Base-by-base conservation (phyloP, 345 rosid genomes). In the Noccaea bulbosa region DNA sequence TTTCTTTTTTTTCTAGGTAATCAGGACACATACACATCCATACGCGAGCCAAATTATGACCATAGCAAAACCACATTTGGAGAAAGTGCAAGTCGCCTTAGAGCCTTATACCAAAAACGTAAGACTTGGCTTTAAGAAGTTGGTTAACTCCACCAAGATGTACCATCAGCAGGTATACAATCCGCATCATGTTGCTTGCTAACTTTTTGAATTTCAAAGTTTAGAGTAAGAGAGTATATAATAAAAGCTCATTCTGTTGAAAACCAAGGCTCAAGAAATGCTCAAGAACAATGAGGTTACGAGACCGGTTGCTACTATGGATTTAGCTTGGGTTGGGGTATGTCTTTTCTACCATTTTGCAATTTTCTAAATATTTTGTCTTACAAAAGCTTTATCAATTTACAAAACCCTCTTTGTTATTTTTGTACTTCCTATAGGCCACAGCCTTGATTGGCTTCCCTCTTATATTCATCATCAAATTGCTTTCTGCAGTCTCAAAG, bases 271-370 rank as follows among this genome's bases (percentile, higher is more conserved):
- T 63, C 86, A 76, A 70, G 71, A 64, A 70, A 57, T 78, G 47
- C 79, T 83, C 41, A 83, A 75, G 69, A 70, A 74, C 63, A 74
- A 83, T 37, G 79, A 72, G 70, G 49, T 83, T 30, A 83, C 80
- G 0, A 81, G 56, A 67, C 73, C 84, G 1, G 17, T 83, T 38
- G 81, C 82, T 27, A 80, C 74, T 57, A 63, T 80, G 78, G 84
- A 83, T 50, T 63, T 83, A 45, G 82, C 84, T 22, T 83, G 84
- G 86, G 72, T 81, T 66, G 76, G 53, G 77, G 86, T 83, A 83
- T 52, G 83, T 71, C 30, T 33, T 75, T 43, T 11, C 49, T 4
- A 52, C 32, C 46, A 40, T 54, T 15, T 37, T 16, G 32, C 15
- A 50, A 33, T 16, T 16, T 8, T 34, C 8, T 15, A 40, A 1